A percentile compares a stretch with the other conserved stretches of the same genome.
Evolutionary conservation across 2,329 filamentous ascomycete species (phyloP).

Genomic region (Aspergillus ochraceus): DNA sequence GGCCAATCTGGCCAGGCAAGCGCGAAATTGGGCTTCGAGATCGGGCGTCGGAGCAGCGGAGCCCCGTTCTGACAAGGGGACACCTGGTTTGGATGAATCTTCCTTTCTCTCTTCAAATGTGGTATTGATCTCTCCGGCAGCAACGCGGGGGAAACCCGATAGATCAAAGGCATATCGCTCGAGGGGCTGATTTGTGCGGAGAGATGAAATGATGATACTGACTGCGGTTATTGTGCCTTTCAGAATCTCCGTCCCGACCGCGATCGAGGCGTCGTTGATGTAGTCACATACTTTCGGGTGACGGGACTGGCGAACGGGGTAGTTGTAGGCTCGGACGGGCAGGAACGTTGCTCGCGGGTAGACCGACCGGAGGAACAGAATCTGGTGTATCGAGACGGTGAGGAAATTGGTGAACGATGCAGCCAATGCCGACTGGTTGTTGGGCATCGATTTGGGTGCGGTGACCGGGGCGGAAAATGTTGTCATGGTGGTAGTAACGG

Average conservation of each 20-base stretch:
- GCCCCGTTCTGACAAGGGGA: conserved; percentile 26
- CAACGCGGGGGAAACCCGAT: conserved; percentile 55
- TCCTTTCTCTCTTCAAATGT: conserved; percentile 48
- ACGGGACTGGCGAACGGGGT: conserved; percentile 79
- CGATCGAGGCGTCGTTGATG: conserved; percentile 76
- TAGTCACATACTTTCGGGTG: conserved; percentile 84
- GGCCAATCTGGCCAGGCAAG: conserved; percentile 45
- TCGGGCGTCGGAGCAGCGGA: conserved; percentile 38
- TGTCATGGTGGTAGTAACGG: conserved; percentile 38
- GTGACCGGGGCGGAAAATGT: conserved; percentile 42
- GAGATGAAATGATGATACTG: conserved; percentile 57
- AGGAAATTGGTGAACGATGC: conserved; percentile 76
- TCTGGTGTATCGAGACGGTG: conserved; percentile 77
- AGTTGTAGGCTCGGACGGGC: conserved; percentile 76
- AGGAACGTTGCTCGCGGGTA: conserved; percentile 80
- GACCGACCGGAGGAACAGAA: conserved; percentile 77
- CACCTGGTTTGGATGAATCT: conserved; percentile 33
- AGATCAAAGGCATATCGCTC: conserved; percentile 64
- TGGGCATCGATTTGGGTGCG: conserved; percentile 44
- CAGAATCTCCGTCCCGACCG: conserved; percentile 69
- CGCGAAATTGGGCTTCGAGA: conserved; percentile 51
- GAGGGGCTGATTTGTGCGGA: conserved; percentile 52
- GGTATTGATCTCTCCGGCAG: conserved; percentile 49
- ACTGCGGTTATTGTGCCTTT: conserved; percentile 57
- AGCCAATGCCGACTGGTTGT: conserved; percentile 61